Evolutionary conservation across 2,329 filamentous ascomycete species (phyloP).

Genomic region (Diaporthe nobilis): DNA sequence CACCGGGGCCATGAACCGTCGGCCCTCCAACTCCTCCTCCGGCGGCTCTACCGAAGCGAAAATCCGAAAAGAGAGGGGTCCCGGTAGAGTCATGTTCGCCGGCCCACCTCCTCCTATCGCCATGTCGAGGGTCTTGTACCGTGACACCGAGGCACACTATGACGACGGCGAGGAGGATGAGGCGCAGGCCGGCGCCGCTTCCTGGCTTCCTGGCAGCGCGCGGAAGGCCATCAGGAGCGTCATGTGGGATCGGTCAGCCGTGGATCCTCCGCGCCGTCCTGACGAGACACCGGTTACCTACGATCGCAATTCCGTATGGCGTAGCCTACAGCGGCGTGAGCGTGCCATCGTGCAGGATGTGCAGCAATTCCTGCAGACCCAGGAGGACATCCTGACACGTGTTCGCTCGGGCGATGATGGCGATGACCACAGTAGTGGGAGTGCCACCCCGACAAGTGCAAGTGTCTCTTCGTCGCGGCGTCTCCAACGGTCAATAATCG

Average conservation of each 20-base stretch:
- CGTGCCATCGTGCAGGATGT: conserved; percentile 61
- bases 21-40: conserved; percentile 42
- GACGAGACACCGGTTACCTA: conserved; percentile 44
- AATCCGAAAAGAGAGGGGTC: conserved; percentile 48
- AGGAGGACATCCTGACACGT: conserved; percentile 58
- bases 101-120: conserved; percentile 68
- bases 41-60: conserved; percentile 43
- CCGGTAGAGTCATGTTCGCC: conserved; percentile 56
- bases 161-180: conserved; percentile 30
- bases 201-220: conserved; percentile 46
- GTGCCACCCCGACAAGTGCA: conserved; percentile 54
- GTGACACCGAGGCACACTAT: conserved; percentile 49
- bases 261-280: conserved; percentile 37
- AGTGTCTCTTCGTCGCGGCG: conserved; percentile 55
- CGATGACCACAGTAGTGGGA: conserved; percentile 52
- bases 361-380: conserved; percentile 63
- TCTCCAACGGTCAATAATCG: conserved; percentile 60
- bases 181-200: conserved; percentile 19
- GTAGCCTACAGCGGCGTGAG: conserved; percentile 61
- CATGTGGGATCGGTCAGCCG: conserved; percentile 53
- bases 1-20: conserved; percentile 37
- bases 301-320: conserved; percentile 62
- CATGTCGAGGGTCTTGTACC: conserved; percentile 56
- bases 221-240: conserved; percentile 51
- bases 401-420: conserved; percentile 48